phyloP scores from a whole-genome alignment of 768 basidiomycete species.

The Suillus alpinus region DNA sequence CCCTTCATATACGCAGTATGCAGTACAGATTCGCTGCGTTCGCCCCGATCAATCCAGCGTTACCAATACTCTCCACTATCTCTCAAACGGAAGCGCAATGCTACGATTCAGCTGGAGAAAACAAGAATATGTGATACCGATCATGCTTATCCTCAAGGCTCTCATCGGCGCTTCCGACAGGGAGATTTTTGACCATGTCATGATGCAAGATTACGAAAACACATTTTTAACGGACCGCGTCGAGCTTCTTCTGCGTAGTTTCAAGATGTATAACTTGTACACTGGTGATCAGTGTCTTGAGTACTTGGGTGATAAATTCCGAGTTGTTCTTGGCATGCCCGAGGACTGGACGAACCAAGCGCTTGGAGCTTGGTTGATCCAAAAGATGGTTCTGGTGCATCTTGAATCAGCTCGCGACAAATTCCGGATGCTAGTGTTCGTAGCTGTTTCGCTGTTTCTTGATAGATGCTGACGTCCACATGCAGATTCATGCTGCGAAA shows the following conservation, averaged over 20 bases:
- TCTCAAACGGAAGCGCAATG: constrained; percentile 95
- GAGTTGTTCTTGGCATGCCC: constrained; percentile 84
- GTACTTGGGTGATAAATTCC: constrained; percentile 95
- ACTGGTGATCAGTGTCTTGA: constrained; percentile 91
- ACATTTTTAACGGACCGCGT: constrained; percentile 98
- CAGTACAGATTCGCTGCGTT: constrained; percentile 93
- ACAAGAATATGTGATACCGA: constrained; percentile 96
- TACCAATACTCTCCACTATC: constrained; percentile 97
- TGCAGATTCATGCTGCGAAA: constrained; percentile 95
- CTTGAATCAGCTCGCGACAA: constrained; percentile 86
- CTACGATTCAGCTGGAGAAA: constrained; percentile 95
- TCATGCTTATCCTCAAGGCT: constrained; percentile 95
- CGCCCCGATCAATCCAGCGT: constrained; percentile 89
- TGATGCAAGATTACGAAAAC: constrained; percentile 96
- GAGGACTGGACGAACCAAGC: constrained; percentile 89
- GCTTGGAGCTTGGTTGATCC: constrained; percentile 79
- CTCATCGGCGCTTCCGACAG: constrained; percentile 88
- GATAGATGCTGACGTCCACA: constrained; percentile 10
- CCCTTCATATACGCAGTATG: constrained; percentile 91
- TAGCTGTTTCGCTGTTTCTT: constrained; percentile 10
- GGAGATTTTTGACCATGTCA: constrained; percentile 94
- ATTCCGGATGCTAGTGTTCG: constrained; percentile 90
- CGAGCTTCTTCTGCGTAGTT: constrained; percentile 89
- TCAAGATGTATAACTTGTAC: constrained; percentile 87
- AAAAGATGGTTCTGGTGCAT: constrained; percentile 88